These are phyloP conservation scores for Monilinia aucupariae DNA, from an alignment of 2,329 filamentous ascomycete genomes.

Conservation along the genomic window DNA sequence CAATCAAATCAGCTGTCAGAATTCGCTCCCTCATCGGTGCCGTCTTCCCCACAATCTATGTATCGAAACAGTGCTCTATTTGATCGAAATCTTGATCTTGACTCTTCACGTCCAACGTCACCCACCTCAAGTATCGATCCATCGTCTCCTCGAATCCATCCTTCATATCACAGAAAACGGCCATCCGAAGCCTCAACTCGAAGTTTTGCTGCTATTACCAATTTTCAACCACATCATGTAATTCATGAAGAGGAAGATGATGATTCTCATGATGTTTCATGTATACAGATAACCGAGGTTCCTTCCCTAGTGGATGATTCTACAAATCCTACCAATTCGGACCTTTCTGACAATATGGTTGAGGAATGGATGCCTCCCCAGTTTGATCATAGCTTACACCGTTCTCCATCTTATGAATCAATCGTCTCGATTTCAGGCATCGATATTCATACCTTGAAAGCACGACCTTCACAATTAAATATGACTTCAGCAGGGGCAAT, in stretches of 20 bases:
- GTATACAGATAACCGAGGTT: conserved; percentile 24
- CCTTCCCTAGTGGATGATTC: conserved; percentile 26
- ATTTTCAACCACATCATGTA: conserved; percentile 36
- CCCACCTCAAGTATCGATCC: conserved; percentile 73
- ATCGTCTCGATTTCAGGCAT: conserved; percentile 81
- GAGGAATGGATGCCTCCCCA: conserved; percentile 29
- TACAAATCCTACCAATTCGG: conserved; percentile 25
- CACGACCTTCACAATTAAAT: conserved; percentile 69
- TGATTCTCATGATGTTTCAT: conserved; percentile 31
- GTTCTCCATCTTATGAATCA: conserved; percentile 75
- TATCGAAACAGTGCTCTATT: conserved; percentile 71
- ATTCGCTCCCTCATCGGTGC: conserved; percentile 64
- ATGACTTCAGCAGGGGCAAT: conserved; percentile 43
- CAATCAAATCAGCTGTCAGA: conserved; percentile 58
- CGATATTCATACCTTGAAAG: conserved; percentile 79
- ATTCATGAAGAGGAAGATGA: conserved; percentile 37
- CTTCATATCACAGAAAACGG: conserved; percentile 51
- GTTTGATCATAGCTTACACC: conserved; percentile 50
- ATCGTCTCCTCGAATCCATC: conserved; percentile 53
- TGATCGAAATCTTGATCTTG: conserved; percentile 58
- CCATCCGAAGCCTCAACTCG: conserved; percentile 50
- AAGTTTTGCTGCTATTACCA: conserved; percentile 38
- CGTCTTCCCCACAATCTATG: conserved; percentile 75
- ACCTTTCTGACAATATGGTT: conserved; percentile 23
- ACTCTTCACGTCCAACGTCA: conserved; percentile 71